phyloP scores from a whole-genome alignment of 345 rosid species.

The Jatropha curcas region DNA sequence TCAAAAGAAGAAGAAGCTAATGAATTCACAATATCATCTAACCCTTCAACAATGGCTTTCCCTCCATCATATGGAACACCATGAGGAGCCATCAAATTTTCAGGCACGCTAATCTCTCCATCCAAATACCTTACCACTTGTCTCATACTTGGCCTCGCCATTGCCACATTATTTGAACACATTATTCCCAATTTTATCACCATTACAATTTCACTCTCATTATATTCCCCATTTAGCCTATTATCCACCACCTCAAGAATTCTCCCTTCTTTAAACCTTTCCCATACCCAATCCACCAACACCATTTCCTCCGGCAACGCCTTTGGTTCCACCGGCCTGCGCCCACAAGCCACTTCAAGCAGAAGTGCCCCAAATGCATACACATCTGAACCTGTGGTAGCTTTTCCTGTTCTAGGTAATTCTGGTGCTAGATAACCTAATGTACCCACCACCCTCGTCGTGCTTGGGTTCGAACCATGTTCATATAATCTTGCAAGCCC shows the following conservation, averaged over 20 bases:
- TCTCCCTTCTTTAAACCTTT: slow-evolving; percentile 7
- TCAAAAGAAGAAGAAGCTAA: slow-evolving; percentile 42
- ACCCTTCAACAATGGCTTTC: slow-evolving; percentile 21
- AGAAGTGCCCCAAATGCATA: slow-evolving; percentile 30
- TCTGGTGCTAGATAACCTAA: slow-evolving; percentile 32
- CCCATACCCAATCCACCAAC: slow-evolving; percentile 31
- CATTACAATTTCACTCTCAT: slow-evolving; percentile 13
- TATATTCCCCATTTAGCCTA: slow-evolving; percentile 10
- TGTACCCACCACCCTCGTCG: slow-evolving; percentile 30
- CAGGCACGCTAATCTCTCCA: slow-evolving; percentile 18
- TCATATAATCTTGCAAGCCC: slow-evolving; percentile 28
- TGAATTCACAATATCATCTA: slow-evolving; percentile 35
- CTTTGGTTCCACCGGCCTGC: slow-evolving; percentile 23
- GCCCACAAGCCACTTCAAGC: slow-evolving; percentile 27
- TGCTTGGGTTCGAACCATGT: slow-evolving; percentile 27
- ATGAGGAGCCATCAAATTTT: slow-evolving; percentile 6
- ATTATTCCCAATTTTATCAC: slow-evolving; percentile 22
- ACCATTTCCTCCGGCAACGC: slow-evolving; percentile 19
- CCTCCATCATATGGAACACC: not conserved
- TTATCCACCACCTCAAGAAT: slow-evolving; percentile 19
- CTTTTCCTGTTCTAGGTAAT: slow-evolving; percentile 27
- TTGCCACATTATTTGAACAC: slow-evolving; percentile 19
- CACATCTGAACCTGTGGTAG: slow-evolving; percentile 27
- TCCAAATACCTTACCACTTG: slow-evolving; percentile 22
- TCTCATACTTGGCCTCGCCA: slow-evolving; percentile 23